Base-by-base conservation (phyloP, 2,329 filamentous ascomycete genomes). In the Penicillium verrucosum region DNA sequence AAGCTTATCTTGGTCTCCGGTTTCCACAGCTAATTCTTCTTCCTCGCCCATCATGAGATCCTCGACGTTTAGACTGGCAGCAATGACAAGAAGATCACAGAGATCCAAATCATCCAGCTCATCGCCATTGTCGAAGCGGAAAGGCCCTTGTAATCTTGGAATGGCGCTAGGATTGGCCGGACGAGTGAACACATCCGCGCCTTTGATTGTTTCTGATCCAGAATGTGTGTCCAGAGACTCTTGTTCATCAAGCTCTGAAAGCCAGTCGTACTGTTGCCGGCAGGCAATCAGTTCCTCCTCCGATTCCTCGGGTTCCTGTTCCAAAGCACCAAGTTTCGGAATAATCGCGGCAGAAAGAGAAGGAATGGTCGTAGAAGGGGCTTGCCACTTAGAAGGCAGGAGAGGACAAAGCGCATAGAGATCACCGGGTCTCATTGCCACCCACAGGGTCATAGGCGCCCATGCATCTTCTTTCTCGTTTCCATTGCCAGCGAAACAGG, bases 391-490 rank as follows among this genome's bases (percentile, higher is more conserved):
- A 50, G 86, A 86, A 0, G 94, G 94, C 32, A 99, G 79, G 40
- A 99, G 81, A 1, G 94, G 94, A 70, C 92, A 97, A 9, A 99
- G 79, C 1, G 93, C 92, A 69, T 99, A 99, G 6, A 97, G 83
- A 69, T 97, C 92, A 4, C 94, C 94, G 58, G 91, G 89, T 37
- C 86, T 85, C 89, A 97, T 99, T n/a, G 92, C 92, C 50, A 97
- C 79, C 90, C 93, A 99, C 11, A 99, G 80, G 0, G 94, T 97
- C 89, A 97, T 97, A 10, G 92, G 86, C 8, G 92, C 89, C 94
- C 94, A 99, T 2, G 83, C 82, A 66, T 85, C 80, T 61, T 86
- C 83, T 37, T 81, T 82, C 52, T 82, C 79, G 54, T 73, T 77
- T 10, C 82, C 83, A 49, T 72, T 78, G 27, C 92, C 92, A 14